Evolutionary conservation across 306 rosid species (phyloP).

Genomic region (Amphicarpaea edgeworthii): DNA sequence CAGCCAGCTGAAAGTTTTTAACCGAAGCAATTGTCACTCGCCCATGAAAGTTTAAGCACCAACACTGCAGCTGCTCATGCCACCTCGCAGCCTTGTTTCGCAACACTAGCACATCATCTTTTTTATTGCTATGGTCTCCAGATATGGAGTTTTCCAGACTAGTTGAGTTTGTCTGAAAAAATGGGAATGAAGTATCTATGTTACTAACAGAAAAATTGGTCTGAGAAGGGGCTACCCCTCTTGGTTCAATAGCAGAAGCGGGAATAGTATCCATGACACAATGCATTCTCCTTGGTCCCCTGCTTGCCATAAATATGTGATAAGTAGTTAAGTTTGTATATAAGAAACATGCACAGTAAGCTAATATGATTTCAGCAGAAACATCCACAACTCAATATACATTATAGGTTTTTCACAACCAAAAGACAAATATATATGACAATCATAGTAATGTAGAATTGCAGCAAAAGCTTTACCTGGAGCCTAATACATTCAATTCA

Average conservation of each 20-base stretch:
- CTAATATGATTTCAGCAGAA: slow-evolving; percentile 20
- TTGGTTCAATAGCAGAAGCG: slow-evolving; percentile 71
- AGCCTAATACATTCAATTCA: slow-evolving; percentile 90
- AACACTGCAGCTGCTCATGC: slow-evolving; percentile 98
- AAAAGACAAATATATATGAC: slow-evolving; percentile 7
- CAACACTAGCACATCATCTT: slow-evolving; percentile 68
- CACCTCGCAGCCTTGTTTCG: slow-evolving; percentile 95
- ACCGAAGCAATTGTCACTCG: slow-evolving; percentile 96
- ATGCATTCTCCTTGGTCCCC: slow-evolving; percentile 99
- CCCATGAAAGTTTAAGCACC: slow-evolving; percentile 97
- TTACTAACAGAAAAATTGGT: slow-evolving; percentile 63
- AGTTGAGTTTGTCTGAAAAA: slow-evolving; percentile 72
- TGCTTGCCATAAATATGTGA: slow-evolving; percentile 45
- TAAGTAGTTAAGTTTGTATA: slow-evolving; percentile 29
- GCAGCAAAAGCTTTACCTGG: slow-evolving; percentile 65
- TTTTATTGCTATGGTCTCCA: slow-evolving; percentile 53
- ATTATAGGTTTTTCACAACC: not conserved
- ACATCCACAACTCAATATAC: slow-evolving; percentile 22
- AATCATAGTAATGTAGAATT: not conserved
- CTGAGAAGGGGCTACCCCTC: slow-evolving; percentile 80
- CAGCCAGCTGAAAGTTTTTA: slow-evolving; percentile 95
- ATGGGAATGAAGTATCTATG: slow-evolving; percentile 66
- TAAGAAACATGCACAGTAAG: slow-evolving; percentile 9
- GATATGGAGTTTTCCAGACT: slow-evolving; percentile 56
- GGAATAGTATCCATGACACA: slow-evolving; percentile 87